These are phyloP conservation scores for Tetrapisispora iriomotensis DNA, from an alignment of 805 yeast genomes.

Conservation along the genomic window DNA sequence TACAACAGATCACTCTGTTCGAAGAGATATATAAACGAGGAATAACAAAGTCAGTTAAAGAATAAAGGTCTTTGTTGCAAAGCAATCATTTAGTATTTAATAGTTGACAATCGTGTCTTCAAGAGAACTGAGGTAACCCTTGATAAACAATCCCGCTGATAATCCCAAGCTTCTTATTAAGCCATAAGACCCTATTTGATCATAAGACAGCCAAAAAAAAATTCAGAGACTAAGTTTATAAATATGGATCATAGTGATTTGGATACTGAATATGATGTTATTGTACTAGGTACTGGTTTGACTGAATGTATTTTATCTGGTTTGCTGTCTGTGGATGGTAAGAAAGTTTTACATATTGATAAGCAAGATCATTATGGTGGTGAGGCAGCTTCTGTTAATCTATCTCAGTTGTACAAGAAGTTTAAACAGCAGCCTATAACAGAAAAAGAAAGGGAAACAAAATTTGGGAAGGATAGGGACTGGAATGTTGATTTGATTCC, in stretches of 20 bases:
- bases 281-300: conserved; percentile 88
- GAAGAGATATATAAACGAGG: too few relatives aligned
- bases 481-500: conserved; percentile 98
- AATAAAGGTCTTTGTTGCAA: too few relatives aligned
- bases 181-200: too few relatives aligned
- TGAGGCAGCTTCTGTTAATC: conserved; percentile 79
- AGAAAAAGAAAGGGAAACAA: conserved; percentile 51
- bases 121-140: too few relatives aligned
- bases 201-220: not conserved
- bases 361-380: conserved; percentile 95
- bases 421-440: conserved; percentile 75
- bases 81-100: too few relatives aligned
- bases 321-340: conserved; percentile 88
- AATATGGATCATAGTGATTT: conserved; percentile 32
- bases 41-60: too few relatives aligned
- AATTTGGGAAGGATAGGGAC: conserved; percentile 85
- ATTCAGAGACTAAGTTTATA: not conserved
- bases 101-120: too few relatives aligned
- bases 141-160: too few relatives aligned
- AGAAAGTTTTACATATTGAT: conserved; percentile 92
- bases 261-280: conserved; percentile 97
- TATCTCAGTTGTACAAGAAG: conserved; percentile 61
- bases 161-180: too few relatives aligned
- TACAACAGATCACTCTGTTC: too few relatives aligned
- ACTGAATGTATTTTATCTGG: conserved; percentile 96